Percentiles rank a stretch among this genome's conserved stretches.
Conservation (phyloP, 2,329 filamentous ascomycete genomes). For the Claviceps purpurea region DNA sequence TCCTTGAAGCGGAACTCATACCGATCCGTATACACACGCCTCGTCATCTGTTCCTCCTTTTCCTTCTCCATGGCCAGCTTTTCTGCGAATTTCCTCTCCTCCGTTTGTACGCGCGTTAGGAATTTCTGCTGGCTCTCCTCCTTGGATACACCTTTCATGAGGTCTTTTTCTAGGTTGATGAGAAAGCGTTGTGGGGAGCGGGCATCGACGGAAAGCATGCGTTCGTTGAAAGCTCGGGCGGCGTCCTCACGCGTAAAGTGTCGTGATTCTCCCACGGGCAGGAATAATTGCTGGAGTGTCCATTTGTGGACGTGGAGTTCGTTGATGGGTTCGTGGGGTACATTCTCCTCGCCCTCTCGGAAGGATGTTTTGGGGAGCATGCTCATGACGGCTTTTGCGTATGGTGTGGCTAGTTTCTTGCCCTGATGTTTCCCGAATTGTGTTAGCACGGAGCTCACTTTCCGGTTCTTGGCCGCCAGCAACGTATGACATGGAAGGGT, state of each 20-base stretch:
- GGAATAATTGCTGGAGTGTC: constrained; percentile 51
- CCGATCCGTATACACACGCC: constrained; percentile 33
- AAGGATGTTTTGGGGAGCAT: constrained; percentile 68
- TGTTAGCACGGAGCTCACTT: background rate
- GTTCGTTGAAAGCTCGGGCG: constrained; percentile 48
- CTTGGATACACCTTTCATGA: constrained; percentile 22
- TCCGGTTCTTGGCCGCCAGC: no score
- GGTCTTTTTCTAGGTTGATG: constrained; percentile 38
- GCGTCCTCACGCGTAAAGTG: constrained; percentile 52
- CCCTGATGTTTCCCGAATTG: constrained; percentile 38
- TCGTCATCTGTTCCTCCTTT: constrained; percentile 27
- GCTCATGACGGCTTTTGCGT: constrained; percentile 57
- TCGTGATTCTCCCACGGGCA: constrained; percentile 49
- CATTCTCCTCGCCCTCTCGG: constrained; percentile 33
- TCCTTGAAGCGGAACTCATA: constrained; percentile 52
- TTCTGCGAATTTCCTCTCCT: constrained; percentile 26
- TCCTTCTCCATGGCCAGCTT: constrained; percentile 19
- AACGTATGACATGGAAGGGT: background rate
- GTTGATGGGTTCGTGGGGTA: constrained; percentile 47
- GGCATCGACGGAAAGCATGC: constrained; percentile 45
- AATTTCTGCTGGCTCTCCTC: constrained; percentile 28
- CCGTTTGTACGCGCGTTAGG: constrained; percentile 26
- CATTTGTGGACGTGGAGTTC: constrained; percentile 49
- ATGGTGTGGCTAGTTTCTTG: constrained; percentile 63
- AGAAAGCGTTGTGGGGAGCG: constrained; percentile 51